A percentile compares a stretch with the other conserved stretches of the same genome.
These are phyloP conservation scores for Nakaseomyces nivariensis DNA, from an alignment of 1,139 yeast species.

Conservation along the genomic window DNA sequence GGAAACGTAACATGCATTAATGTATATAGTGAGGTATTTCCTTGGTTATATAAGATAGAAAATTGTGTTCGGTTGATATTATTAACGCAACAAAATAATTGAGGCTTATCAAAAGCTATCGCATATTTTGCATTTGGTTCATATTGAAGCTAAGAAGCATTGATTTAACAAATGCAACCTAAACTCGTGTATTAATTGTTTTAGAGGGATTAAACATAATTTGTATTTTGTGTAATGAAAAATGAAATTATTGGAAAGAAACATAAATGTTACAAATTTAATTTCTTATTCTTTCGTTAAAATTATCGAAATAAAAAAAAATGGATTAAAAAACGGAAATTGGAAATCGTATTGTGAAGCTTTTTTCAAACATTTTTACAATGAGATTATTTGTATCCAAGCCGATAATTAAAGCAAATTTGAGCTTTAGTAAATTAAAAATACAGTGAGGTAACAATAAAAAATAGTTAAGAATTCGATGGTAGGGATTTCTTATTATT, in stretches of 20 bases:
- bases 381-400: background rate
- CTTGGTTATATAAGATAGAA: background rate
- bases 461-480: background rate
- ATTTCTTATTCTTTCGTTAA: background rate
- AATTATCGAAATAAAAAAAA: background rate
- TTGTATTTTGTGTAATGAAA: background rate
- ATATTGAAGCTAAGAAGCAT: background rate
- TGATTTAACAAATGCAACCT: background rate
- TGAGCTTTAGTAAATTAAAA: slow-evolving; percentile 3
- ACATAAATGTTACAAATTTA: background rate
- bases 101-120: background rate
- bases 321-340: background rate
- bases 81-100: background rate
- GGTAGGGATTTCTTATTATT: background rate
- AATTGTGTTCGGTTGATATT: background rate
- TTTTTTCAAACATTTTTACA: background rate
- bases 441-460: background rate
- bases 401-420: background rate
- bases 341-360: background rate
- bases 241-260: background rate
- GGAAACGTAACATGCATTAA: slow-evolving; percentile 3
- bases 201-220: background rate
- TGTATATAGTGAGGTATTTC: slow-evolving; percentile 3
- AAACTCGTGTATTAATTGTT: background rate
- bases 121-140: background rate